Evolutionary conservation across 148 eudicot species (phyloP), one percentile per base, ranked within the genome.

Genomic region (Fagopyrum tataricum): DNA sequence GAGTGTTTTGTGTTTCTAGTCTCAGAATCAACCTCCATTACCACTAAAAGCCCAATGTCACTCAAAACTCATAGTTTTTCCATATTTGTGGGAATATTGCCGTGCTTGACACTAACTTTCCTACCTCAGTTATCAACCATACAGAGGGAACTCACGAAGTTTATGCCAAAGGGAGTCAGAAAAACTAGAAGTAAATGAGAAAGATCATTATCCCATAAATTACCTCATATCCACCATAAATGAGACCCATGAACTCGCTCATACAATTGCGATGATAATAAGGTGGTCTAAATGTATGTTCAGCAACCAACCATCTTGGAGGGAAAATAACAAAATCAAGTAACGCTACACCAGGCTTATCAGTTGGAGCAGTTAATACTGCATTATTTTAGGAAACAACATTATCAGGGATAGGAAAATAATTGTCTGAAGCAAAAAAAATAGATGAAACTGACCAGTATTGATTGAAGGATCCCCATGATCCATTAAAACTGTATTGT

Each of bases 201-300:
- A 68, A 10, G 23, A 68, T 68, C 12, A 17, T 41, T 44, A 67
- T 42, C 23, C 0, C 67, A n/a, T 18, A 15, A 23, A 7, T 48
- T 88, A 95, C 98, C 98, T 95, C 98, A 66, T 95, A 95, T 75
- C 87, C 89, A 72, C 98, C 98, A 70, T 90, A 68, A 67, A 95
- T 95, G 39, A 95, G 79, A 71, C 98, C 98, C 98, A 95, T 95
- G 81, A 95, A 95, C 84, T 95, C 98, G 40, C 97, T 95, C 98
- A 95, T 95, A 76, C 98, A 95, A 76, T 95, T 95, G 78, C 98
- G 97, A 78, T 95, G 98, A 72, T 88, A 95, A 79, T 95, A 95
- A 68, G 98, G 98, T 59, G 98, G 98, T 42, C 98, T 90, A 61
- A 95, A 95, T 61, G 98, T 95, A 79, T 95, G 97, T 72, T 95